phyloP scores from a whole-genome alignment of 1,284 basidiomycete species.

The Ceratobasidium theobromae region DNA sequence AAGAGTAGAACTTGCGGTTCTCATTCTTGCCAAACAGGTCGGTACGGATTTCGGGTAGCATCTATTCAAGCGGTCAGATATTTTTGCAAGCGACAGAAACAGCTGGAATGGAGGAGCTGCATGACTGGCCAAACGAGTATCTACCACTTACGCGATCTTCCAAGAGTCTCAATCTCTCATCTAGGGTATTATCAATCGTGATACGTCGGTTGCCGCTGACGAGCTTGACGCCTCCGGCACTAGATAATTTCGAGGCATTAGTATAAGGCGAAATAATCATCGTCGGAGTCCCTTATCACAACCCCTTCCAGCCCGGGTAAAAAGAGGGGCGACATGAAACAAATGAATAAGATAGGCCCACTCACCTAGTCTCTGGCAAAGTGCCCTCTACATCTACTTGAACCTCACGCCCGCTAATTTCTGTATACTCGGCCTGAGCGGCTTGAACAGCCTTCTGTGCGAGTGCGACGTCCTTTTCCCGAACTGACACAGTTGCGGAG shows the following conservation, averaged over 20 bases:
- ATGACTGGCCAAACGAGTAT: background rate
- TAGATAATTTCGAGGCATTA: too few species aligned
- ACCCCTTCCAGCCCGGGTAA: too few species aligned
- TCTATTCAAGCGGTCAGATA: constrained; percentile 50
- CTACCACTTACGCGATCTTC: constrained; percentile 78
- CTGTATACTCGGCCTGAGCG: constrained; percentile 66
- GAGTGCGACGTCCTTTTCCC: constrained; percentile 60
- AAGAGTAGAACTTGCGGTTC: constrained; percentile 81
- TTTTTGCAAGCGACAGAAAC: background rate
- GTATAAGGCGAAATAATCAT: too few species aligned
- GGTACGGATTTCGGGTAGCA: constrained; percentile 87
- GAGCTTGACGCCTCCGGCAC: constrained; percentile 83
- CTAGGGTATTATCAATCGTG: constrained; percentile 87
- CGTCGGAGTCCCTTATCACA: too few species aligned
- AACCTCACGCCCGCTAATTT: constrained; percentile 73
- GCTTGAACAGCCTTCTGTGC: constrained; percentile 61
- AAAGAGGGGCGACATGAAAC: too few species aligned
- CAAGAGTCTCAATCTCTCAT: constrained; percentile 80
- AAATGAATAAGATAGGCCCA: too few species aligned
- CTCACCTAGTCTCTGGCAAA: constrained; percentile 70
- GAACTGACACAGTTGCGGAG: constrained; percentile 60
- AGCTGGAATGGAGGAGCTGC: background rate
- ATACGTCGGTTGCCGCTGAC: constrained; percentile 73
- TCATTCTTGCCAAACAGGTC: constrained; percentile 83
- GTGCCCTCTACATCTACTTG: constrained; percentile 64